Conservation (phyloP, 306 rosid species). For the Quillaja saponaria region DNA sequence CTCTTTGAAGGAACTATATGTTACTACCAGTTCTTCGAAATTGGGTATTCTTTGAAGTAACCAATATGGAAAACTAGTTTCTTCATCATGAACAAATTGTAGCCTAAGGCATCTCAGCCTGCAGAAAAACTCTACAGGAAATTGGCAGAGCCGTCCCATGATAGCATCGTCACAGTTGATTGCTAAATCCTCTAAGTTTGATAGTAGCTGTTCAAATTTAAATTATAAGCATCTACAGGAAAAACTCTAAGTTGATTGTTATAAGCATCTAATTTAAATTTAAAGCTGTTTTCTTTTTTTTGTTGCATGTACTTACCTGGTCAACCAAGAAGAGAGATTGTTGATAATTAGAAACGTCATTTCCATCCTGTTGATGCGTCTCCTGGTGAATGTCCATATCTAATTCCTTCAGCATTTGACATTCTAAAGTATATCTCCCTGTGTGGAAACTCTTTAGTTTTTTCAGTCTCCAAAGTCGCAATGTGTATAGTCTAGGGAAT, state of each 20-base stretch:
- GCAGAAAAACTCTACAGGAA: not conserved
- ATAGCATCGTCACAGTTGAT: not conserved
- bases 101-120: not conserved
- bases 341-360: not conserved
- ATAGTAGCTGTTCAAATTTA: not conserved
- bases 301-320: not conserved
- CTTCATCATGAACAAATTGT: not conserved
- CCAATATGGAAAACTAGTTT: not conserved
- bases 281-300: not conserved
- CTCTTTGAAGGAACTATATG: not conserved
- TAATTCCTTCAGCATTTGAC: constrained; percentile 3
- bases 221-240: not conserved
- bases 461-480: not conserved
- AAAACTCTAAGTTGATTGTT: not conserved
- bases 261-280: not conserved
- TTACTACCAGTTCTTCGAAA: not conserved
- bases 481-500: constrained; percentile 1
- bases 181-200: not conserved
- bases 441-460: constrained; percentile 25
- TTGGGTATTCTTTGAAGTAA: constrained; percentile 1
- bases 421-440: constrained; percentile 9
- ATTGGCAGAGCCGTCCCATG: not conserved
- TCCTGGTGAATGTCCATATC: not conserved
- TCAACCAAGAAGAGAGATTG: constrained; percentile 8
- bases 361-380: not conserved